Base-by-base conservation (phyloP, 208 protist genomes). In the Trypanosomatidae sp. region DNA sequence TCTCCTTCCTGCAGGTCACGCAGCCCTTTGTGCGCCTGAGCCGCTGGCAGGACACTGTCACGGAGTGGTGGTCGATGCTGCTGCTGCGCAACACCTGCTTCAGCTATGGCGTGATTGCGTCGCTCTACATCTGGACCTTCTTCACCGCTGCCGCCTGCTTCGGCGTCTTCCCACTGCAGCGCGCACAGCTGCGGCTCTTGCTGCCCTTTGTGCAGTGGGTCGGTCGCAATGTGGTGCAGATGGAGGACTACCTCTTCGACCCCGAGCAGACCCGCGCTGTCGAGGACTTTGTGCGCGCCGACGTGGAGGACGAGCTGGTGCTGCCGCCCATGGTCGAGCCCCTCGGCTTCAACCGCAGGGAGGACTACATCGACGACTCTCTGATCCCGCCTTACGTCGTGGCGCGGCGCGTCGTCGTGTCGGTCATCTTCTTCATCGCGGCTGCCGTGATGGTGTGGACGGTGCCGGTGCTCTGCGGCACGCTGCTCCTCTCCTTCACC, bases 201-300 rank as follows among this genome's bases (percentile, higher is more conserved):
- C 74, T 76, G 28, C 82, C 81, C 2, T 36, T 88, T 30, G 67
- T 75, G 7, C 72, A 70, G 50, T 92, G 78, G 68, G 43, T 92
- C 19, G 82, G 79, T n/a, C n/a, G 9, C 53, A 76, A 9, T 60
- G 66, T 91, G 36, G 72, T 91, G 43, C 62, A 71, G 39, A 76
- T 95, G 78, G 90, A 90, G 66, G 69, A 74, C 25, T 95, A 88
- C 77, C 78, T 95, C 41, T 92, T 95, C 67, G 86, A 91, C 55
- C 50, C 47, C 43, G 84, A 89, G 19, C 82, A 82, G 36, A n/a
- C 41, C 3, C 71, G 64, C 41, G 70, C 71, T 13, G 71, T 89
- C 41, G 81, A 90, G 62, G 53, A 60, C 2, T 87, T 87, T 72
- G 62, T 93, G 46, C 56, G 58, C 15, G 43, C 67, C 4, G 71